phyloP scores from a whole-genome alignment of 257 asterid genomes.

The Echites panduratus region DNA sequence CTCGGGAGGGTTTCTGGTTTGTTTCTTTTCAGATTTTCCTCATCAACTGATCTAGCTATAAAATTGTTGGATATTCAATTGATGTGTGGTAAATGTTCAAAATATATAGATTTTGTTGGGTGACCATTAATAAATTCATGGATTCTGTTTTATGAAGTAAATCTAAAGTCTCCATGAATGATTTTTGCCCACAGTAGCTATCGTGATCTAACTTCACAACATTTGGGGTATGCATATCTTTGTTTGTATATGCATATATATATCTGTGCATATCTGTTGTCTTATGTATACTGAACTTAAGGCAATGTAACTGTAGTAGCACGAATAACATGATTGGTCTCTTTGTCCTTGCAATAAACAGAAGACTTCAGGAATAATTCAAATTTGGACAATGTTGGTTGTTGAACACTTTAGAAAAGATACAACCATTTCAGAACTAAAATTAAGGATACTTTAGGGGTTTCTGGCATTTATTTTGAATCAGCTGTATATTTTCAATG shows the following conservation, averaged over 20 bases:
- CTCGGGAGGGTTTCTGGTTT: not conserved
- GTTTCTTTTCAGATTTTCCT: not conserved
- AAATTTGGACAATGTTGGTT: not conserved
- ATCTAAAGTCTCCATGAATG: not conserved
- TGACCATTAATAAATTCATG: not conserved
- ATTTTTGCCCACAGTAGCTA: not conserved
- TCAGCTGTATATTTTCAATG: not conserved
- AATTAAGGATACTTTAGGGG: not conserved
- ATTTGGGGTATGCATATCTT: not conserved
- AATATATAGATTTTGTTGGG: not conserved
- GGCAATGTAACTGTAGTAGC: not conserved
- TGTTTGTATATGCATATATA: not conserved
- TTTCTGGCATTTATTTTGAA: not conserved
- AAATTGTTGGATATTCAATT: not conserved
- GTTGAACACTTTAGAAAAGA: not conserved
- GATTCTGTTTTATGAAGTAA: not conserved
- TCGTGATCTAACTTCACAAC: not conserved
- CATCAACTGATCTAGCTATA: not conserved
- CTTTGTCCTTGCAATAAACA: not conserved
- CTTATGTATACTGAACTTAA: not conserved
- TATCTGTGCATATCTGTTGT: no score
- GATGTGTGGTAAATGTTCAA: not conserved
- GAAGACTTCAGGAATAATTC: not conserved
- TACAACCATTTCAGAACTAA: not conserved
- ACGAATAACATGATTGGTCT: not conserved